phyloP scores from a whole-genome alignment of 2,329 filamentous ascomycete genomes.

The Acrodontium crateriforme region DNA sequence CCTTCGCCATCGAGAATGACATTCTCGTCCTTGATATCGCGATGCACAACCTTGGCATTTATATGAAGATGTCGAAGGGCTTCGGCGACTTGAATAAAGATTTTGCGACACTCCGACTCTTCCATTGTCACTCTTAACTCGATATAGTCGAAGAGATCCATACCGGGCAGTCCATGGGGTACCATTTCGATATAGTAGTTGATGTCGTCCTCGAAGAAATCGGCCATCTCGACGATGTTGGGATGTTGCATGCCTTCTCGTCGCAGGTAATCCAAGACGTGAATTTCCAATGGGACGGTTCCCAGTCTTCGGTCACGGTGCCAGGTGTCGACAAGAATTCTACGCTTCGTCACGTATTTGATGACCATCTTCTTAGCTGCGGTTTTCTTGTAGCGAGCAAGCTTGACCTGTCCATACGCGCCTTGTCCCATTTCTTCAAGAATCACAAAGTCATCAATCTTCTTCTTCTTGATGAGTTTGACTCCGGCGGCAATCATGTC shows the following conservation, averaged over 20 bases:
- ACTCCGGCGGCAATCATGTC: conserved; percentile 19
- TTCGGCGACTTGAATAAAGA: conserved; percentile 83
- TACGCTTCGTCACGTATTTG: conserved; percentile 94
- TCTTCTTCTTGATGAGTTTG: conserved; percentile 48
- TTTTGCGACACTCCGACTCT: conserved; percentile 81
- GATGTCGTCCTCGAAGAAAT: conserved; percentile 61
- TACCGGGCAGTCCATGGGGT: conserved; percentile 85
- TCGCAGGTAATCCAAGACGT: conserved; percentile 85
- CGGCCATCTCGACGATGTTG: conserved; percentile 56
- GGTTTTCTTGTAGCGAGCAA: conserved; percentile 67
- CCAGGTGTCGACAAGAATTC: conserved; percentile 97
- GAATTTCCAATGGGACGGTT: conserved; percentile 91
- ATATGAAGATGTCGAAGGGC: conserved; percentile 86
- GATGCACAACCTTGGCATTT: conserved; percentile 82
- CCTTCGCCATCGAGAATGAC: conserved; percentile 92
- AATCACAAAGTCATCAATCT: conserved; percentile 79
- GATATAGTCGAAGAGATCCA: conserved; percentile 99
- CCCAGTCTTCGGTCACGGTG: conserved; percentile 84
- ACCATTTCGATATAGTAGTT: conserved; percentile 99
- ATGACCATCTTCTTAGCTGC: conserved; percentile 74
- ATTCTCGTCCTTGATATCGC: conserved; percentile 98
- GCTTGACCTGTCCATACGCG: conserved; percentile 93
- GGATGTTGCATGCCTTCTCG: conserved; percentile 52
- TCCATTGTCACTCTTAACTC: conserved; percentile 95
- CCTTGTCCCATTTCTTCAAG: conserved; percentile 98